phyloP scores from a whole-genome alignment of 2,329 filamentous ascomycete genomes.

The Capronia coronata region DNA sequence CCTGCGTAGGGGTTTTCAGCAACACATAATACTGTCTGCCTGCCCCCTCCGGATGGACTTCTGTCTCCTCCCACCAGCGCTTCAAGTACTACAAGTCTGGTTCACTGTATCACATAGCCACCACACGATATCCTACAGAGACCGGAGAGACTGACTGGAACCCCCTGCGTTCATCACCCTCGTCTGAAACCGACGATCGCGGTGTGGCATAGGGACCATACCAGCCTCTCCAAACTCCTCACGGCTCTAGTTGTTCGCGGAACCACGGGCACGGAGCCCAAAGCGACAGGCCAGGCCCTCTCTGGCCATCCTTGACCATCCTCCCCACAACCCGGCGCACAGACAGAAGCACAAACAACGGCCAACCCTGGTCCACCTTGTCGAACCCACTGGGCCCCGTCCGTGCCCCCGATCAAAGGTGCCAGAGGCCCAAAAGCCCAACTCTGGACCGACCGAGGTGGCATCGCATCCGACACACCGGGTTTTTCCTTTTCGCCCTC shows the following conservation, averaged over 20 bases:
- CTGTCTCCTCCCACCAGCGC: neutral
- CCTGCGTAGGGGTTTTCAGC: neutral
- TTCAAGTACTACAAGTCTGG: neutral
- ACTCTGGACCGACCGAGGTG: slow-evolving; percentile 16
- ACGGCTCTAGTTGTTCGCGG: slow-evolving; percentile 12
- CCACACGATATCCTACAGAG: neutral
- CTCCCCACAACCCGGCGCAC: slow-evolving; percentile 13
- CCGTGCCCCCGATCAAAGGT: slow-evolving; percentile 5
- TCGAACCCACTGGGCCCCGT: slow-evolving; percentile 1
- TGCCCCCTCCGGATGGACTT: neutral
- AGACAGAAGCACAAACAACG: slow-evolving; percentile 1
- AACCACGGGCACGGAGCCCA: slow-evolving; percentile 18
- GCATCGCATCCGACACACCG: slow-evolving; percentile 20
- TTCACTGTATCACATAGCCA: neutral
- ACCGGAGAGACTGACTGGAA: neutral
- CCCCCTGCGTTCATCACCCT: slow-evolving; percentile 20
- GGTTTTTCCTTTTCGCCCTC: slow-evolving; percentile 16
- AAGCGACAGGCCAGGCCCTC: slow-evolving; percentile 8
- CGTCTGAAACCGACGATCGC: slow-evolving; percentile 16
- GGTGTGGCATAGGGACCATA: slow-evolving; percentile 7
- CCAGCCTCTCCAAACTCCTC: slow-evolving; percentile 13
- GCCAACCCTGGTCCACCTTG: slow-evolving; percentile 1
- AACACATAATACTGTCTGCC: slow-evolving; percentile 12
- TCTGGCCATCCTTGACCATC: slow-evolving; percentile 4
- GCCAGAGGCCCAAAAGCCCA: neutral